Evolutionary conservation across 2,329 filamentous ascomycete species (phyloP).

Genomic region (Cercospora beticola): DNA sequence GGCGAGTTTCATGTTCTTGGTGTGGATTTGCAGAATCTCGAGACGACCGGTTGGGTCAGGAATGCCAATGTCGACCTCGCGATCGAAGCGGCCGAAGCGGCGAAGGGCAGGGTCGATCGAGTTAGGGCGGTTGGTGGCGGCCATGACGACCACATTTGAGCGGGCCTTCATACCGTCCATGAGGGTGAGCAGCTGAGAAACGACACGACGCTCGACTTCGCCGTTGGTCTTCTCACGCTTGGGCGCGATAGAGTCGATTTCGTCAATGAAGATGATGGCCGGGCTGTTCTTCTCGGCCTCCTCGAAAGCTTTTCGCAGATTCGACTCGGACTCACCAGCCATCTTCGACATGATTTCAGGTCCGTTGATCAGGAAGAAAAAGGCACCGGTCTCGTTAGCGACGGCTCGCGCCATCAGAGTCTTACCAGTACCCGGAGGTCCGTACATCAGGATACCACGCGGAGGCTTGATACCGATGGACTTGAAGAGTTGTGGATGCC

Average conservation of each 20-base stretch:
- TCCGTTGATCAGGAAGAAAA: constrained; percentile 99
- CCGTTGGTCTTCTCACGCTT: constrained; percentile 99
- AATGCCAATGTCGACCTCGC: constrained; percentile 97
- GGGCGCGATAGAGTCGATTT: constrained; percentile 97
- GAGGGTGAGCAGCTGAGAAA: constrained; percentile 92
- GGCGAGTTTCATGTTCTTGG: constrained; percentile 99
- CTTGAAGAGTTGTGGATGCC: constrained; percentile 99
- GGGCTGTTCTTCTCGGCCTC: constrained; percentile 99
- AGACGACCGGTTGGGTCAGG: constrained; percentile 97
- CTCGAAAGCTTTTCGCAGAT: constrained; percentile 97
- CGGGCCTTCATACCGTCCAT: constrained; percentile 99
- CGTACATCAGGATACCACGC: constrained; percentile 89
- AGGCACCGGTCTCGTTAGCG: constrained; percentile 96
- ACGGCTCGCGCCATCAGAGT: constrained; percentile 98
- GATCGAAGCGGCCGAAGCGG: constrained; percentile 97
- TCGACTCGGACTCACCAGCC: constrained; percentile 98
- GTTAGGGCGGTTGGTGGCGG: constrained; percentile 97
- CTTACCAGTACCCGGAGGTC: constrained; percentile 98
- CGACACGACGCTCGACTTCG: constrained; percentile 96
- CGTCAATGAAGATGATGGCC: constrained; percentile 99
- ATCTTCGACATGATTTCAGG: constrained; percentile 99
- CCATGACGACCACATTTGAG: constrained; percentile 98
- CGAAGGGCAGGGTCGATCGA: constrained; percentile 96
- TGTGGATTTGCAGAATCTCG: constrained; percentile 98
- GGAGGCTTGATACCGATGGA: constrained; percentile 99